Evolutionary conservation across 306 rosid genomes (phyloP).

Genomic region (Herpetospermum pedunculosum): DNA sequence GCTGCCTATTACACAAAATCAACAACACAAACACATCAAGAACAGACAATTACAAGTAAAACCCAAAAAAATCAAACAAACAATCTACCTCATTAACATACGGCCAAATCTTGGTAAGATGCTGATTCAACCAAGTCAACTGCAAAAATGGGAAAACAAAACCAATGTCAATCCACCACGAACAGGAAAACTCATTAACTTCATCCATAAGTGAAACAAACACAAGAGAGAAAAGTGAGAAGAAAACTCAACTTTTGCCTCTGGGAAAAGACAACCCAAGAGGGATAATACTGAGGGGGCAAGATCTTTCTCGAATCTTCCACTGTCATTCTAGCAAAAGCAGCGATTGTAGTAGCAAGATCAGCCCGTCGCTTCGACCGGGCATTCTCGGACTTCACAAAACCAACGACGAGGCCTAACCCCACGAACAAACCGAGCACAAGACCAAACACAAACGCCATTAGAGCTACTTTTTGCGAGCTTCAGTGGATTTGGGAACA

Average conservation of each 20-base stretch:
- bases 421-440: conserved; percentile 58
- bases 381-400: conserved; percentile 55
- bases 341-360: conserved; percentile 62
- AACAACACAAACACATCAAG: background rate
- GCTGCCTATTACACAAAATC: conserved; percentile 47
- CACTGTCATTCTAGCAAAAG: conserved; percentile 72
- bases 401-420: conserved; percentile 37
- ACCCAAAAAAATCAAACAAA: background rate
- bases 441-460: conserved; percentile 74
- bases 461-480: background rate
- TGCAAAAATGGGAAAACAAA: conserved; percentile 15
- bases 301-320: conserved; percentile 81
- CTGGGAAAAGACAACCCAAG: conserved; percentile 85
- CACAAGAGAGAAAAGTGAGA: background rate
- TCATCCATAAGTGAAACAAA: background rate
- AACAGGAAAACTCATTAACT: background rate
- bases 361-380: conserved; percentile 56
- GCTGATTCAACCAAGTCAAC: conserved; percentile 77
- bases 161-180: conserved; percentile 5
- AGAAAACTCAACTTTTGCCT: conserved; percentile 58
- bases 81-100: conserved; percentile 61
- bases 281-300: conserved; percentile 69
- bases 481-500: background rate
- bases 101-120: conserved; percentile 90
- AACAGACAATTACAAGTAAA: background rate